A percentile compares a stretch with the other conserved stretches of the same genome.
Evolutionary conservation across 345 rosid genomes (phyloP).

Genomic region (Microthlaspi erraticum): DNA sequence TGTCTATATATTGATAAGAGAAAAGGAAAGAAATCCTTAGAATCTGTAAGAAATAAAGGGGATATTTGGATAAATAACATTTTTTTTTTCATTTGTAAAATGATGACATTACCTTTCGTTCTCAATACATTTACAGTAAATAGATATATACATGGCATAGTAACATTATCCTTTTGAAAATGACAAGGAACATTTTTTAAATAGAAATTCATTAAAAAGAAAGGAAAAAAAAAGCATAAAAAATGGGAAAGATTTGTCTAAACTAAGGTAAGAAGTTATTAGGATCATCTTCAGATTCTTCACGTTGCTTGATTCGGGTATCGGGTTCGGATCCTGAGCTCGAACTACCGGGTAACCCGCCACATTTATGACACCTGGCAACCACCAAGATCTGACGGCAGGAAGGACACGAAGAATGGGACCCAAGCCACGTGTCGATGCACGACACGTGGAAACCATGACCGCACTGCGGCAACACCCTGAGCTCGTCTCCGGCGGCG

Average conservation of each 20-base stretch:
- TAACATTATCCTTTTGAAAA: constrained; percentile 39
- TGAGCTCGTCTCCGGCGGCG: constrained; percentile 71
- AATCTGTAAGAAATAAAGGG: constrained; percentile 22
- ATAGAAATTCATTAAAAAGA: not conserved
- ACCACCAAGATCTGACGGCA: constrained; percentile 80
- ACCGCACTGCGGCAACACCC: constrained; percentile 86
- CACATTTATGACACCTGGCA: constrained; percentile 75
- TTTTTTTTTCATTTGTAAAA: too few species aligned
- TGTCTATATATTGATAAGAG: not conserved
- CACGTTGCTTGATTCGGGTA: constrained; percentile 45
- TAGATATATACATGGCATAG: constrained; percentile 30
- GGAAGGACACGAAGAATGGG: constrained; percentile 95
- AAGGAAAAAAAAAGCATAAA: not conserved
- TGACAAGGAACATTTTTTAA: constrained; percentile 12
- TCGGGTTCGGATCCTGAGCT: constrained; percentile 51
- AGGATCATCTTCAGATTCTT: constrained; percentile 57
- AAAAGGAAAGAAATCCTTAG: not conserved
- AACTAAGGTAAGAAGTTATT: constrained; percentile 55
- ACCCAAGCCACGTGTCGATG: constrained; percentile 91
- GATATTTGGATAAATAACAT: constrained; percentile 1
- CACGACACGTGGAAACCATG: constrained; percentile 89
- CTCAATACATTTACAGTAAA: constrained; percentile 35
- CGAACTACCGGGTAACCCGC: constrained; percentile 58
- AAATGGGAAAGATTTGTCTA: not conserved
- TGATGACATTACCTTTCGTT: constrained; percentile 19